phyloP scores from a whole-genome alignment of 768 basidiomycete genomes.

The Cystoderma amianthinum region DNA sequence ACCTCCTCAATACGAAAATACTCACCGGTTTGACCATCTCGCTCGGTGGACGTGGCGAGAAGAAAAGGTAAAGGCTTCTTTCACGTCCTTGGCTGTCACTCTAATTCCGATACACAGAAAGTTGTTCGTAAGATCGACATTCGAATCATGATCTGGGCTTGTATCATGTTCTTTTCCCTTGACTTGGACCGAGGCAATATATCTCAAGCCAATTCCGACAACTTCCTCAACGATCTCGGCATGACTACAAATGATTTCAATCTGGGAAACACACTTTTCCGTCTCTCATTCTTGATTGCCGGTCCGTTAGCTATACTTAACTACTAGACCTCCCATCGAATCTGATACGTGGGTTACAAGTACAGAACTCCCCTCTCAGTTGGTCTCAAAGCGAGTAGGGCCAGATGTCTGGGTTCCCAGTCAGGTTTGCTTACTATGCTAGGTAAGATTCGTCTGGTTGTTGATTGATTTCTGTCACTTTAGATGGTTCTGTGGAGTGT shows the following conservation, averaged over 20 bases:
- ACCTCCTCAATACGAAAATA: slow-evolving; percentile 48
- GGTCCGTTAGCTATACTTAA: slow-evolving; percentile 14
- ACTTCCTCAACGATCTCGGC: slow-evolving; percentile 53
- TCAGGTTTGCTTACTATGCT: slow-evolving; percentile 35
- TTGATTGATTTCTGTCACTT: not conserved
- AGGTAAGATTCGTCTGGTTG: not conserved
- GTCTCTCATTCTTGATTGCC: slow-evolving; percentile 36
- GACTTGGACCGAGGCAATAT: slow-evolving; percentile 57
- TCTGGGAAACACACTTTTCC: slow-evolving; percentile 54
- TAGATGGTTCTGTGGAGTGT: slow-evolving; percentile 53
- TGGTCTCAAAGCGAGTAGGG: slow-evolving; percentile 60
- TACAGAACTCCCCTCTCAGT: slow-evolving; percentile 59
- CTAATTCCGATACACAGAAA: slow-evolving; percentile 18
- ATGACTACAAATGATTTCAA: slow-evolving; percentile 63
- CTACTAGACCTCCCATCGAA: not conserved
- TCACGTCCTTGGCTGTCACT: not conserved
- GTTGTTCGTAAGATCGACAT: slow-evolving; percentile 56
- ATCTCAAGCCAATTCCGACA: slow-evolving; percentile 63
- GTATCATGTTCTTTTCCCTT: slow-evolving; percentile 56
- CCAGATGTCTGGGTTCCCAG: slow-evolving; percentile 62
- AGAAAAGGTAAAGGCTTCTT: slow-evolving; percentile 37
- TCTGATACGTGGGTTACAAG: too few species aligned
- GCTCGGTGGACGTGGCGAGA: slow-evolving; percentile 72
- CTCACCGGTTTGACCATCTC: slow-evolving; percentile 54
- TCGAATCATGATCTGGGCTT: slow-evolving; percentile 54